Evolutionary conservation across 306 rosid species (phyloP), one percentile per base, ranked within the genome.

Genomic region (Sindora glabra): DNA sequence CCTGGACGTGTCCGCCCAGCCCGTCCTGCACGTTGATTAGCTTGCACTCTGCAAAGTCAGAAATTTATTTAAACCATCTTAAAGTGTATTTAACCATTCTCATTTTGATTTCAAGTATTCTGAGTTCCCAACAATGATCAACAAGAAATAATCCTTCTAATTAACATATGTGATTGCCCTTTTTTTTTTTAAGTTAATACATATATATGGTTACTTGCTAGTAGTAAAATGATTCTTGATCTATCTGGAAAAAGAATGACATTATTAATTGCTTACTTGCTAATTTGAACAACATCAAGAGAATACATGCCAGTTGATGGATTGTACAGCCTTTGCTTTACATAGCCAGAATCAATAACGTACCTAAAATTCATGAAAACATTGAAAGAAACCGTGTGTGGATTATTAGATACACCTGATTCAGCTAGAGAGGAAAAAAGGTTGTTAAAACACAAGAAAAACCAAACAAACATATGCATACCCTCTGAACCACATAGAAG

Each of bases 1-100:
- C 98, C 96, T 10, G 94, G 95, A 40, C 90, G 82, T 34, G 98
- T 92, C 73, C 98, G 83, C 76, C 98, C 98, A 49, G 98, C 98
- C 79, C 96, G 80, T 44, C 98, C 96, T 25, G 94, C 90, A 51
- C 98, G 95, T 72, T 92, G 98, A 65, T 78, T 81, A 57, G 98
- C 98, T 79, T 92, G 96, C 70, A 92, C 98, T 77, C 95, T 92
- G 86, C 65, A 70, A 76, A 54, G 46, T 56, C 21, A 57, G 45
- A 52, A 41, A 45, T 60, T 65, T 46, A 12, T 60, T 44, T 24
- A 24, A 41, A 58, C 25, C 37, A 33, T 48, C 34, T 54, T 30
- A 11, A 53, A 19, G 32, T 22, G 32, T 24, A 10, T 52, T n/a
- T 21, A 58, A 30, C 24, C 8, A 29, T 29, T 29, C 34, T 2